A percentile compares a stretch with the other conserved stretches of the same genome.
These are phyloP conservation scores for Pyrrhoderma lamaoense DNA, from an alignment of 1,284 basidiomycete genomes.

Conservation along the genomic window DNA sequence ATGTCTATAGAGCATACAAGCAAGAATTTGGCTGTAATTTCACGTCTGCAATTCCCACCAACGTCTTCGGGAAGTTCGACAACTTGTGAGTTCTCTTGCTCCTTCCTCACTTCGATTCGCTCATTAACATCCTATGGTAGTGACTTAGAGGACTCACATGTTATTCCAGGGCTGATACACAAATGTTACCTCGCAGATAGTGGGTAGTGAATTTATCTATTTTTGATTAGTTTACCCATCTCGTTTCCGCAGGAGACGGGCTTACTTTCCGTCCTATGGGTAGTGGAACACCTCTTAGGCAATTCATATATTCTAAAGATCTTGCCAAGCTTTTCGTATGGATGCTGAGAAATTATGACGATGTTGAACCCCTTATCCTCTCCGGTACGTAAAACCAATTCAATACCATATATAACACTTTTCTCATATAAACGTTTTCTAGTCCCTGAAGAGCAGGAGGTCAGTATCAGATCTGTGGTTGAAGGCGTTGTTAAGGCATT, in stretches of 20 bases:
- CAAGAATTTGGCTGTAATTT: constrained; percentile 87
- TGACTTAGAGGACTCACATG: constrained; percentile 82
- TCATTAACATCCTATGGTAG: constrained; percentile 31
- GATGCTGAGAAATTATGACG: constrained; percentile 81
- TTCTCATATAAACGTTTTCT: not conserved
- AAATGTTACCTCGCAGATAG: constrained; percentile 85
- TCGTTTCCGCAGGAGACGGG: constrained; percentile 54
- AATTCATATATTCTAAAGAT: constrained; percentile 92
- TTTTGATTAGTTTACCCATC: constrained; percentile 1
- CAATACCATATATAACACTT: not conserved
- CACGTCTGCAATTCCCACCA: constrained; percentile 88
- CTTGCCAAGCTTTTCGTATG: constrained; percentile 90
- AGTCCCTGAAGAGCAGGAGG: constrained; percentile 87
- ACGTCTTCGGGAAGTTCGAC: constrained; percentile 81
- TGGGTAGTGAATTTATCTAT: constrained; percentile 29
- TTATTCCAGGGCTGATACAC: constrained; percentile 86
- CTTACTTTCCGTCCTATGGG: constrained; percentile 80
- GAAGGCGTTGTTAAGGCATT: constrained; percentile 79
- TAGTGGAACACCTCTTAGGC: constrained; percentile 80
- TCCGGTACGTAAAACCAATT: constrained; percentile 44
- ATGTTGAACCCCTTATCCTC: constrained; percentile 84
- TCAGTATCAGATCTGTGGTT: constrained; percentile 79
- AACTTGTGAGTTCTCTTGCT: constrained; percentile 50
- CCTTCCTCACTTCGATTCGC: not conserved
- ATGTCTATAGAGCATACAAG: constrained; percentile 69